Evolutionary conservation across 163 green algal genomes (phyloP).

Genomic region (Chloroidium sp.): DNA sequence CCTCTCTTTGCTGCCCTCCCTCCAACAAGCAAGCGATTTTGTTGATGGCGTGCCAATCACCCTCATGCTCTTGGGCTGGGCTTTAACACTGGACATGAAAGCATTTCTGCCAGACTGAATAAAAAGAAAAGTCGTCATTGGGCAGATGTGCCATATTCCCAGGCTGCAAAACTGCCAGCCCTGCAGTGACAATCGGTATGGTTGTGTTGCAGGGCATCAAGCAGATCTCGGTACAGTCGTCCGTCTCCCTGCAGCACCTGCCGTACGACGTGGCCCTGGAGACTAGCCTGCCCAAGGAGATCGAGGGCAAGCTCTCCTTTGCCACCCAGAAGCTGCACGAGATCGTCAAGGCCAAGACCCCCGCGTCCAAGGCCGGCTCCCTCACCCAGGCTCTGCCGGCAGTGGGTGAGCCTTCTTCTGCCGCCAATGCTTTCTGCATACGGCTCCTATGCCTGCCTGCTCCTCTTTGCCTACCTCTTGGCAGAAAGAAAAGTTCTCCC

Average conservation of each 20-base stretch:
- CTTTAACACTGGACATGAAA: too few relatives aligned
- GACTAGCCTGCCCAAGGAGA: constrained; percentile 27
- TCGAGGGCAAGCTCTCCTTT: constrained; percentile 58
- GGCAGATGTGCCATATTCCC: too few relatives aligned
- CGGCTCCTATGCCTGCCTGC: background rate
- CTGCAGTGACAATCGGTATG: background rate
- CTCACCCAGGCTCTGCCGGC: constrained; percentile 13
- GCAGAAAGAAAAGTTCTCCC: too few relatives aligned
- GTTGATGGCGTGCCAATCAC: too few relatives aligned
- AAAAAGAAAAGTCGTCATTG: too few relatives aligned
- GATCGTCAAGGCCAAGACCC: constrained; percentile 28
- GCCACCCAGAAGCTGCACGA: constrained; percentile 74
- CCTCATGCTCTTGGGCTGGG: too few relatives aligned
- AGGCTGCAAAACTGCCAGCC: too few relatives aligned
- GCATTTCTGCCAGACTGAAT: too few relatives aligned
- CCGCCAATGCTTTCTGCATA: background rate
- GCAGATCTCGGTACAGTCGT: constrained; percentile 44
- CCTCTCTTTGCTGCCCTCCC: background rate
- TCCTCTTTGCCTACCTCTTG: too few relatives aligned
- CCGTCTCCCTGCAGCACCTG: constrained; percentile 71
- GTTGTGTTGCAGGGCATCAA: constrained; percentile 18
- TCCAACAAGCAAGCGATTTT: background rate
- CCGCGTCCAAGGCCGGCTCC: background rate
- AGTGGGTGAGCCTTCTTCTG: constrained; percentile 10
- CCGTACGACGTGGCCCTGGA: constrained; percentile 58